Base-by-base conservation (phyloP, 1,284 basidiomycete genomes). In the Inonotus hispidus region DNA sequence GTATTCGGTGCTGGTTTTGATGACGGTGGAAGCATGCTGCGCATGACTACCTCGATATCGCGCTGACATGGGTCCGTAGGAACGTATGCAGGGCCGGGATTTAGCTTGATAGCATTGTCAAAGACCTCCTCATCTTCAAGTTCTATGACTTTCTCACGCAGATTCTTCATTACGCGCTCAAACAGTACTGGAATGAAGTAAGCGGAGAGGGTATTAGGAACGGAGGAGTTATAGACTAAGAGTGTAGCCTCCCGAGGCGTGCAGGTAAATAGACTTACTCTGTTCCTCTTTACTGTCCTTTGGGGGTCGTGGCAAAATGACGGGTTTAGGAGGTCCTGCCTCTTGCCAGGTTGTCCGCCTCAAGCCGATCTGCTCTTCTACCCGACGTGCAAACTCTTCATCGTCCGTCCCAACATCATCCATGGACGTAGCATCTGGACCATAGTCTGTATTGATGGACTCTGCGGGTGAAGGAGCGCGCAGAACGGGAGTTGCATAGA, bases 401-500 rank as follows among this genome's bases (percentile, higher is more conserved):
- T 90, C 87, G 13, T 79, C 82, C 23, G 73, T 16, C 5, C 23
- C 16, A 3, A 19, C 32, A 14, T 57, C 46, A 19, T 13, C 14
- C 3, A 43, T 70, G 14, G 76, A 75, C 0, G 85, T 87, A 66
- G 84, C 81, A 69, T 90, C 88, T 25, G 76, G 76, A 6, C 77
- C 80, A 61, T 88, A 85, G 7, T 79, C 74, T 32, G 86, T 88
- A 56, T 84, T 87, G 46, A 90, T 79, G 5, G 88, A 88, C 64
- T 84, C 87, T 14, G 85, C 81, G 19, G 88, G 88, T 2, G 88
- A 90, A 1, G 86, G 79, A 4, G 82, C 78, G 21, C 87, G 83
- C 39, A 88, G 76, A 52, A 88, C 78, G 8, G 87, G 85, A 5
- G 83, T 77, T 19, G 82, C 83, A 66, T 90, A 90, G 10, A 71